Percentiles rank a stretch among this genome's conserved stretches.
Conservation (phyloP, 371 early-diverging fungal genomes). For the Rhizopus delemar region DNA sequence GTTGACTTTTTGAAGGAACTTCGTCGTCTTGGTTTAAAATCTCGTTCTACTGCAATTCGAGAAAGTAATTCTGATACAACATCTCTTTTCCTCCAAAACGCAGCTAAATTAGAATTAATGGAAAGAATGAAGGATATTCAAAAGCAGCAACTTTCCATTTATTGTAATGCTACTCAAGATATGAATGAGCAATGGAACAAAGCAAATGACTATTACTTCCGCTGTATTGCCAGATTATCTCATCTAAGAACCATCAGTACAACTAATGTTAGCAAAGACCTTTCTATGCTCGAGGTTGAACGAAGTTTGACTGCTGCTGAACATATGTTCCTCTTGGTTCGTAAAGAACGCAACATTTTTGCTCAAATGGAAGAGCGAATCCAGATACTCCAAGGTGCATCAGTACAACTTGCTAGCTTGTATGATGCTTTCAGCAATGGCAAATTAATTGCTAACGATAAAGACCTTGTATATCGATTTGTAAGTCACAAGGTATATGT, state of each 20-base stretch:
- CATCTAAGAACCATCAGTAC: slow-evolving; percentile 62
- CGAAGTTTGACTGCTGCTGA: slow-evolving; percentile 73
- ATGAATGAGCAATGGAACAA: slow-evolving; percentile 56
- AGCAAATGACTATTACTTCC: slow-evolving; percentile 75
- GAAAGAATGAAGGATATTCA: slow-evolving; percentile 35
- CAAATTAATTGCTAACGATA: slow-evolving; percentile 17
- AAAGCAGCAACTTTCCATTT: slow-evolving; percentile 24
- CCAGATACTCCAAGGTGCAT: slow-evolving; percentile 36
- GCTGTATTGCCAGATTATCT: slow-evolving; percentile 68
- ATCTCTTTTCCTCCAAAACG: slow-evolving; percentile 38
- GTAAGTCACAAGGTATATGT: slow-evolving; percentile 50
- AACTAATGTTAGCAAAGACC: slow-evolving; percentile 63
- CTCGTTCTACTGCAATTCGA: slow-evolving; percentile 52
- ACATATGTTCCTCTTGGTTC: slow-evolving; percentile 64
- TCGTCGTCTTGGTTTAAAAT: slow-evolving; percentile 78
- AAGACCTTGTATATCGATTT: slow-evolving; percentile 33
- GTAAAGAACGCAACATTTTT: slow-evolving; percentile 60
- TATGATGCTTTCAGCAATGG: slow-evolving; percentile 27
- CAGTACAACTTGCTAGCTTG: slow-evolving; percentile 36
- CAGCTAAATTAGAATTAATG: slow-evolving; percentile 33
- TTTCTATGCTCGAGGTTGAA: slow-evolving; percentile 73
- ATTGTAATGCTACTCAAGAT: slow-evolving; percentile 25
- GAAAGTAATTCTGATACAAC: slow-evolving; percentile 44
- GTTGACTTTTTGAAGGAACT: slow-evolving; percentile 85
- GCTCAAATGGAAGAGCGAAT: slow-evolving; percentile 34